Base-by-base conservation (phyloP, 441 rosid species). In the Eruca vesicaria region DNA sequence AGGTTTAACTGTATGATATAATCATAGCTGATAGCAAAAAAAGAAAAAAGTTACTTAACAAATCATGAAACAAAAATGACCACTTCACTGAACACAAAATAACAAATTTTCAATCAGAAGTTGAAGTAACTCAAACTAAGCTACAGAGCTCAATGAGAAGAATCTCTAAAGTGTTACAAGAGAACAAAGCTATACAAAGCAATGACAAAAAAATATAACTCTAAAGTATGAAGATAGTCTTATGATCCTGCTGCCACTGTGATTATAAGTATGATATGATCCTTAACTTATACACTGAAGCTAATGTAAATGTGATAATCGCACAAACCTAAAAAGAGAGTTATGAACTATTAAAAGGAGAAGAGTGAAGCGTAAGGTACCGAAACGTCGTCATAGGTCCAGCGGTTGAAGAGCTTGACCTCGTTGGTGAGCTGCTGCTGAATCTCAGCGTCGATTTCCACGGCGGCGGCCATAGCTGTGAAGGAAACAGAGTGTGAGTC, bases 401-500 rank as follows among this genome's bases (percentile, higher is more conserved):
- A 87, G 9, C 87, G 87, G 36, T 84, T 82, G 83, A 87, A 87
- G 50, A 87, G 91, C 83, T 87, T 87, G 71, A 83, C 84, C 20
- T 79, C 86, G 53, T 69, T 74, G 65, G 79, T 71, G 35, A 75
- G 82, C 63, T 63, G 63, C 61, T 75, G 78, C 66, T 71, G 68
- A 0, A 80, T 72, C 69, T 78, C 84, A 2, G 68, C 76, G 61
- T 72, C 78, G 15, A 60, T 16, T 56, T 56, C 80, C 12, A 21
- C 82, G 26, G 58, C 76, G 60, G 78, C 0, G n/a, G 78, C 84
- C 83, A 80, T 80, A 41, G 52, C 83, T 66, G 57, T 4, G 11
- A 61, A 41, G 41, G 32, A 11, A 15, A 61, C 64, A 59, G 73
- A 78, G 64, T 50, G 6, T 60, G 50, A 77, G 69, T 12, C 2